Evolutionary conservation across 176 grass and related monocot species (phyloP).

Genomic region (Saccharum spontaneum): DNA sequence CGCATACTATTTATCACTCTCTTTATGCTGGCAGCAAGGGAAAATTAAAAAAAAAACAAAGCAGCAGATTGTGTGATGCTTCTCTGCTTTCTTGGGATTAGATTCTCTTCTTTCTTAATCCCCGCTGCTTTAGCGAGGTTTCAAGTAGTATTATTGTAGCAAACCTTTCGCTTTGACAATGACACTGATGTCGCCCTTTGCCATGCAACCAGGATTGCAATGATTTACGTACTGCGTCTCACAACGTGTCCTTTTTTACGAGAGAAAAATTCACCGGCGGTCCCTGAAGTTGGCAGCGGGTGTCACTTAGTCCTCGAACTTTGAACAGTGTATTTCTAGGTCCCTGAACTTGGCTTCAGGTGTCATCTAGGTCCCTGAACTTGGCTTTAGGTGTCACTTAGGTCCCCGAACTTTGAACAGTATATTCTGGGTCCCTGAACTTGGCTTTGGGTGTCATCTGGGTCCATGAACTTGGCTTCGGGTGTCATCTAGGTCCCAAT

Average conservation of each 20-base stretch:
- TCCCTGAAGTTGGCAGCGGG: no score
- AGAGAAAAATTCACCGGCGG: no score
- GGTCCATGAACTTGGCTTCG: no score
- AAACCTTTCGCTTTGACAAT: not conserved
- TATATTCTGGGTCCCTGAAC: no score
- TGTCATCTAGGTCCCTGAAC: no score
- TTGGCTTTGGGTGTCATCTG: no score
- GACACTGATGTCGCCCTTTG: not conserved
- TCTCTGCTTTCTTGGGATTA: slow-evolving; percentile 42
- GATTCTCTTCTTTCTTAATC: not conserved
- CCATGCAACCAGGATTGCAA: not conserved
- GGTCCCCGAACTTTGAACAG: no score
- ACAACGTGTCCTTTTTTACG: not conserved
- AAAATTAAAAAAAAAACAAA: not conserved
- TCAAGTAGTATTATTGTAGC: not conserved
- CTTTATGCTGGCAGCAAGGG: not conserved
- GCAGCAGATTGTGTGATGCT: not conserved
- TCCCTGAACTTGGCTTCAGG: no score
- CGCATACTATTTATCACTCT: not conserved
- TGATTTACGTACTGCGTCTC: not conserved
- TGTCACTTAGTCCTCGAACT: no score
- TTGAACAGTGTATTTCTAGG: no score
- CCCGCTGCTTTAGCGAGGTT: slow-evolving; percentile 4
- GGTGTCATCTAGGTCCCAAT: no score
- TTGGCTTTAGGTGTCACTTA: no score